Evolutionary conservation across 441 rosid genomes (phyloP), one percentile per base, ranked within the genome.

Genomic region (Cnidoscolus chayamansa): DNA sequence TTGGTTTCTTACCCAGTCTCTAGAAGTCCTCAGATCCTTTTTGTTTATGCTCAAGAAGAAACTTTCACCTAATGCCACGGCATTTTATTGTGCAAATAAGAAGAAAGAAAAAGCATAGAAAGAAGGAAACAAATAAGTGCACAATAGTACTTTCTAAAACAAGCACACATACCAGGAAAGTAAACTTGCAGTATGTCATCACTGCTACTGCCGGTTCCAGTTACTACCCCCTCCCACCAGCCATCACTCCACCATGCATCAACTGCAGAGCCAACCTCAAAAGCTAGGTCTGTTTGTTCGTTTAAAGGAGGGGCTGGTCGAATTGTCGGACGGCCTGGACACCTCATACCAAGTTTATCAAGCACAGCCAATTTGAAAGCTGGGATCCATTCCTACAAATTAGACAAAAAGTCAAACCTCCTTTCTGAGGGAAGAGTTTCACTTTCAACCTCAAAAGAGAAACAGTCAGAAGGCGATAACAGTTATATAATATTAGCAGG

Each of bases 181-280:
- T 84, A 90, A 70, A 93, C 81, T 82, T 80, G 90, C 65, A 91
- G 71, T 73, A 77, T 70, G 58, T 86, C 87, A 51, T 78, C 68
- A 32, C 48, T 72, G 48, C 73, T 65, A 61, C 72, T 72, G 63
- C 72, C 76, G 51, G 62, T 78, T 76, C 85, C 86, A 32, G 81
- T 78, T 32, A 91, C 83, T 78, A 93, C 88, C 58, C 97, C 98
- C 82, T 95, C 99, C 97, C 99, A 95, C 99, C 98, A 95, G 73
- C 99, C 99, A 90, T 95, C 99, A 63, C 95, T 90, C 98, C 98
- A 95, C 98, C 99, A 93, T 31, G 90, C 96, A 87, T 95, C 99
- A 65, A 93, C 94, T 56, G 99, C 90, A 70, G 79, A 68, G 65
- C 98, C 97, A 63, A 91, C 68, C 68, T 70, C 82, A 67, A 78